Conservation (phyloP, 208 protist genomes). For the Perkinsela sp. region DNA sequence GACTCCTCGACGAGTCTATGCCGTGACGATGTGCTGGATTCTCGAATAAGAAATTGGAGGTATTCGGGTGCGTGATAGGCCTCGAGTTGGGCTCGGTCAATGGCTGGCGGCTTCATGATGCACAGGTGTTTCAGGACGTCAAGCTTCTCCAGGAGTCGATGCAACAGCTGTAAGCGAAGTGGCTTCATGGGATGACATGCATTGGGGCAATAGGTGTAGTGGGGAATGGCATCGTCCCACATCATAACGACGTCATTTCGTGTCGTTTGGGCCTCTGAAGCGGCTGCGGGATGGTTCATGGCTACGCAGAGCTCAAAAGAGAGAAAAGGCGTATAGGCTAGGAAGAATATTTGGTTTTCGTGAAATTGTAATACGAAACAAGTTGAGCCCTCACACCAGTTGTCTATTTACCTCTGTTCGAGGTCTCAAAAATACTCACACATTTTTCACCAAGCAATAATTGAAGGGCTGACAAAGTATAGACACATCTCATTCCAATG, state of each 20-base stretch:
- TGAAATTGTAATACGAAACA: too few species aligned
- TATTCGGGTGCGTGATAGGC: neutral
- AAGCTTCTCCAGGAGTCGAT: neutral
- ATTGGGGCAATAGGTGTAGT: neutral
- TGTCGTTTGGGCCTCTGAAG: neutral
- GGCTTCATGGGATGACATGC: neutral
- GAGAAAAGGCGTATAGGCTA: too few species aligned
- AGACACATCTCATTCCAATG: too few species aligned
- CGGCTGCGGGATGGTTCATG: too few species aligned
- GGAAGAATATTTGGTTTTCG: too few species aligned
- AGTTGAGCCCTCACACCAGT: too few species aligned
- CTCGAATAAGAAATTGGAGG: neutral
- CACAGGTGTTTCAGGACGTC: neutral
- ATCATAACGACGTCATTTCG: neutral
- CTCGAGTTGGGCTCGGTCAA: neutral
- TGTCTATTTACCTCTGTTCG: too few species aligned
- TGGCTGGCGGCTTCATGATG: neutral
- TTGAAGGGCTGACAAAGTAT: too few species aligned
- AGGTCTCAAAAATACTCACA: too few species aligned
- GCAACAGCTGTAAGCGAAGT: neutral
- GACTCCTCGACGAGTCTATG: too few species aligned
- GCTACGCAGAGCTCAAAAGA: too few species aligned
- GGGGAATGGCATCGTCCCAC: neutral
- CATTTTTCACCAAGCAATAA: too few species aligned
- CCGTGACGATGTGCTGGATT: neutral